Base-by-base conservation (phyloP, 805 yeast species). In the Spathaspora boniae region DNA sequence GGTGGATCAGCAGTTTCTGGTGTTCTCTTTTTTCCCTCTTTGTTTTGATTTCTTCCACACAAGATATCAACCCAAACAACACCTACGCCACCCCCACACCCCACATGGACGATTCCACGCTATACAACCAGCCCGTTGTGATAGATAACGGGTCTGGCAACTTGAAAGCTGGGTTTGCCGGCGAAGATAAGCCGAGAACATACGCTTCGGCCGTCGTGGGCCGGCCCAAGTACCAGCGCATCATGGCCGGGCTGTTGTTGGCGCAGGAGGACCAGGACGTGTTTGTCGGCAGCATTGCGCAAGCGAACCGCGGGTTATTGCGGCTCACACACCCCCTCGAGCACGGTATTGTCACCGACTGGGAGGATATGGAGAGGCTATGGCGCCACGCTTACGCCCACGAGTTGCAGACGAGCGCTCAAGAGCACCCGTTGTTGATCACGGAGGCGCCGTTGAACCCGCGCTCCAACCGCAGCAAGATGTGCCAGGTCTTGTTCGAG, bases 391-490 rank as follows among this genome's bases (percentile, higher is more conserved):
- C 84, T 0, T 76, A 83, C 43, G 56, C 68, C 8, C 72, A 75
- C 17, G 82, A 76, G 26, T 61, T 84, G 34, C 71, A 72, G 42
- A 69, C 80, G 11, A 61, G 66, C 26, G 57, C 80, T 5, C 91
- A 85, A 47, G 95, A 87, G 29, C 97, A 91, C 60, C 96, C 97
- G 1, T 63, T 89, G 9, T 64, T 89, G 31, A 66, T 89, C 17
- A 89, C 97, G 0, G 97, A 89, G 53, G 89, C 95, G 1, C 95
- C 96, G 6, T 60, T 87, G 40, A 86, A 86, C 47, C 91, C 89
- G 1, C 58, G 70, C 16, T 44, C 54, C 2, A 80, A 85, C 53
- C 54, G 91, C 26, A 81, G 76, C 35, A 63, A 55, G 31, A 69
- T 77, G 61, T 75, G 84, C 29, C 86, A 82, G 56, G 51, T 82